Evolutionary conservation across 177 flowering plant genomes (phyloP).

Genomic region (Vitis hybrid): DNA sequence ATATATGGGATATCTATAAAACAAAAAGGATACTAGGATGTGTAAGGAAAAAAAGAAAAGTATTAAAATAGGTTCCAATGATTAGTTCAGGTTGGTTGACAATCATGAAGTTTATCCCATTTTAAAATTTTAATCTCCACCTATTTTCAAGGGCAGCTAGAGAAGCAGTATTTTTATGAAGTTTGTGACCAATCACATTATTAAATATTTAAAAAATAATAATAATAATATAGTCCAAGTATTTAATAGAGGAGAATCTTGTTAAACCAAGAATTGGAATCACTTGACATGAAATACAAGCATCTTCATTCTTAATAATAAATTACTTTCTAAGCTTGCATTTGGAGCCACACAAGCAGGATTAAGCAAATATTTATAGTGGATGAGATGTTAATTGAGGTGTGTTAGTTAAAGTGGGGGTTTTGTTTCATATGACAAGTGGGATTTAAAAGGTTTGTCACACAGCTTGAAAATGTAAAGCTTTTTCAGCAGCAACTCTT

Average conservation of each 20-base stretch:
- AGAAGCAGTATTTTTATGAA: not conserved
- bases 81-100: not conserved
- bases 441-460: too few species aligned
- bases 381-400: too few species aligned
- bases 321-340: not conserved
- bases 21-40: not conserved
- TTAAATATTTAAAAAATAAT: not conserved
- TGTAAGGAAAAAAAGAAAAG: not conserved
- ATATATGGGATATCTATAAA: not conserved
- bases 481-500: too few species aligned
- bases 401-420: too few species aligned
- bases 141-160: not conserved
- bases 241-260: not conserved
- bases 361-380: not conserved
- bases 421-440: too few species aligned
- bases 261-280: not conserved
- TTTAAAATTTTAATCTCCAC: not conserved
- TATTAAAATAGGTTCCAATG: not conserved
- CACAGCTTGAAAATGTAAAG: too few species aligned
- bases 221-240: too few species aligned
- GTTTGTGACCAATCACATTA: not conserved
- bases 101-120: not conserved
- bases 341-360: not conserved
- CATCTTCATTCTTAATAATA: not conserved
- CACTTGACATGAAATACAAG: slow-evolving; percentile 2